These are phyloP conservation scores for Schizosaccharomyces octosporus DNA, from an alignment of 805 yeast genomes.

Conservation along the genomic window DNA sequence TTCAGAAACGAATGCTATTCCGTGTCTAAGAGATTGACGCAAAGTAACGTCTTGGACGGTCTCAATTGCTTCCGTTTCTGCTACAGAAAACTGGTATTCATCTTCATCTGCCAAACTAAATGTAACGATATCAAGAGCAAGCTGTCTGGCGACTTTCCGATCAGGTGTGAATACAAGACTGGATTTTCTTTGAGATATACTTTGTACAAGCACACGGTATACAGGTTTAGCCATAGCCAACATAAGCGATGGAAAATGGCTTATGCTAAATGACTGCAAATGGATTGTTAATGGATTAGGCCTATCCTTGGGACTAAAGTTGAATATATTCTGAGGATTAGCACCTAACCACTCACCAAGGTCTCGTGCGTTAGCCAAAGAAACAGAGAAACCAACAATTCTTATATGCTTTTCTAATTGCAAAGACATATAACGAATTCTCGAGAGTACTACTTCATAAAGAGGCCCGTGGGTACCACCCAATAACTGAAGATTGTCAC, in stretches of 20 bases:
- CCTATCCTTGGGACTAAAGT: constrained; percentile 43
- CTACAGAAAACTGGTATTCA: constrained; percentile 17
- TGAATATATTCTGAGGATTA: constrained; percentile 30
- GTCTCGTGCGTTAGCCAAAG: constrained; percentile 53
- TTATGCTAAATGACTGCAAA: constrained; percentile 20
- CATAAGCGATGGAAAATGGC: constrained; percentile 29
- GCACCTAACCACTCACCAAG: constrained; percentile 75
- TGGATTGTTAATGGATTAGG: constrained; percentile 31
- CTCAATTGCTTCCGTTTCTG: constrained; percentile 18
- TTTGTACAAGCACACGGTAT: constrained; percentile 18
- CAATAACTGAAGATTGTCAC: constrained; percentile 47
- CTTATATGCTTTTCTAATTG: constrained; percentile 38
- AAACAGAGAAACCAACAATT: constrained; percentile 42
- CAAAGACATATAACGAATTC: constrained; percentile 44
- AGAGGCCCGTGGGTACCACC: constrained; percentile 34
- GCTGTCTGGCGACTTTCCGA: constrained; percentile 27
- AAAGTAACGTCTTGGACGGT: constrained; percentile 26
- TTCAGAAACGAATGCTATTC: constrained; percentile 39
- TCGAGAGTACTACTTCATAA: constrained; percentile 46
- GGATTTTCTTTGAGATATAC: constrained; percentile 11
- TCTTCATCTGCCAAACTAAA: constrained; percentile 16
- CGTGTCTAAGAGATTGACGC: constrained; percentile 22
- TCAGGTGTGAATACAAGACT: constrained; percentile 34
- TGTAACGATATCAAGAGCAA: constrained; percentile 23
- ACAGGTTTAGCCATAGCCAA: constrained; percentile 27